Base-by-base conservation (phyloP, 306 rosid species). In the Fragaria nilgerrensis region DNA sequence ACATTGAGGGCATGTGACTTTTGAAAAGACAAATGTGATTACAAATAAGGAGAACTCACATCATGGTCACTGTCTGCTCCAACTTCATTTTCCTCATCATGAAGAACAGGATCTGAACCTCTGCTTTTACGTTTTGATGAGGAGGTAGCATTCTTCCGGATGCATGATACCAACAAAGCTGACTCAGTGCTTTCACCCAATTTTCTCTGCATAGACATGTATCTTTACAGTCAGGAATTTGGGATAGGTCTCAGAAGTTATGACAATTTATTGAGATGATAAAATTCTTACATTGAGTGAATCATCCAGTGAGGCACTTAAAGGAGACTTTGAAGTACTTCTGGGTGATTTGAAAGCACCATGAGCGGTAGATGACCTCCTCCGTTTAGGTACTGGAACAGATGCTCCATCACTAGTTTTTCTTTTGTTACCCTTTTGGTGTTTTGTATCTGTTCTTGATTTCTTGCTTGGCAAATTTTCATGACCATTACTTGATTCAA, bases 401-500 rank as follows among this genome's bases (percentile, higher is more conserved):
- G 88, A 78, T 39, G 87, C 59, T 77, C 77, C 82, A 79, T 82
- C 91, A 55, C 80, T 74, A 49, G 82, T 78, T 79, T 89, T 92
- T 80, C 98, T 86, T 81, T 88, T 93, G 77, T 75, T 83, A 73
- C 70, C 84, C 45, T 74, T 72, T 72, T 72, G 73, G 78, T 70
- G 43, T 77, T 79, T 85, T 67, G 70, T 53, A 82, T 84, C 89
- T 78, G 68, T 74, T 47, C 61, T 64, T 63, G 72, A 78, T 74
- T 79, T 84, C 87, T 83, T 87, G 44, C 82, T 83, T 25, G 85
- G 80, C 63, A 75, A 84, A 77, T 80, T 75, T 69, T 81, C 92
- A 79, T 89, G 94, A 44, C 98, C 99, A 79, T 96, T 96, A 78
- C 89, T 91, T 72, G 89, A 61, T 83, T 88, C 94, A 85, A 87